Percentiles rank a stretch among this genome's conserved stretches.
phyloP scores from a whole-genome alignment of 2,329 filamentous ascomycete species.

The Paraconiothyrium sp. region DNA sequence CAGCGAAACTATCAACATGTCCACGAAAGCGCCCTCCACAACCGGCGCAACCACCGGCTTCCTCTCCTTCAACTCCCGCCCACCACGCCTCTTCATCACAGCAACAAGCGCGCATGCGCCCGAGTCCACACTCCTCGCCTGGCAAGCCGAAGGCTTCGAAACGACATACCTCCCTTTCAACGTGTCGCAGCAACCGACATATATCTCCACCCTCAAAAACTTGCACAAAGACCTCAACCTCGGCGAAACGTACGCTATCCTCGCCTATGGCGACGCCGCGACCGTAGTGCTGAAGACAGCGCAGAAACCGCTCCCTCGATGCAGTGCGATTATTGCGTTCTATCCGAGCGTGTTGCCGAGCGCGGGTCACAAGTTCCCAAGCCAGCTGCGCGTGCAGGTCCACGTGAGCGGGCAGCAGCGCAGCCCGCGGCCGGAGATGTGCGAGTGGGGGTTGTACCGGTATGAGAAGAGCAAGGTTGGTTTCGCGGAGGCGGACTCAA shows the following conservation, averaged over 20 bases:
- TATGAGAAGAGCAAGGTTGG: conserved; percentile 51
- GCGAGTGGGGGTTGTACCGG: conserved; percentile 51
- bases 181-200: conserved; percentile 37
- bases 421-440: conserved; percentile 41
- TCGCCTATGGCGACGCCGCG: conserved; percentile 55
- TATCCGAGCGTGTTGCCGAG: conserved; percentile 53
- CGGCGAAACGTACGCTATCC: conserved; percentile 47
- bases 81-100: conserved; percentile 52
- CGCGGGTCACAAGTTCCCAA: conserved; percentile 51
- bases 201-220: conserved; percentile 43
- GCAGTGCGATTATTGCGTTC: conserved; percentile 53
- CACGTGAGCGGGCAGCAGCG: conserved; percentile 53
- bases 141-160: conserved; percentile 56
- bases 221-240: conserved; percentile 53
- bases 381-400: conserved; percentile 48
- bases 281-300: conserved; percentile 50
- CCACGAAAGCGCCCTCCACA: conserved; percentile 29
- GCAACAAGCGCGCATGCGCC: conserved; percentile 51
- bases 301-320: conserved; percentile 53
- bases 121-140: conserved; percentile 48
- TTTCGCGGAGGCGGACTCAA: conserved; percentile 54
- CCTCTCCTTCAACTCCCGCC: conserved; percentile 48
- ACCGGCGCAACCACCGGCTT: conserved; percentile 38
- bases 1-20: conserved; percentile 27
- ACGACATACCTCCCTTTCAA: conserved; percentile 50